These are phyloP conservation scores for Salmacisia buchloeana DNA, from an alignment of 1,284 basidiomycete genomes.

Conservation along the genomic window DNA sequence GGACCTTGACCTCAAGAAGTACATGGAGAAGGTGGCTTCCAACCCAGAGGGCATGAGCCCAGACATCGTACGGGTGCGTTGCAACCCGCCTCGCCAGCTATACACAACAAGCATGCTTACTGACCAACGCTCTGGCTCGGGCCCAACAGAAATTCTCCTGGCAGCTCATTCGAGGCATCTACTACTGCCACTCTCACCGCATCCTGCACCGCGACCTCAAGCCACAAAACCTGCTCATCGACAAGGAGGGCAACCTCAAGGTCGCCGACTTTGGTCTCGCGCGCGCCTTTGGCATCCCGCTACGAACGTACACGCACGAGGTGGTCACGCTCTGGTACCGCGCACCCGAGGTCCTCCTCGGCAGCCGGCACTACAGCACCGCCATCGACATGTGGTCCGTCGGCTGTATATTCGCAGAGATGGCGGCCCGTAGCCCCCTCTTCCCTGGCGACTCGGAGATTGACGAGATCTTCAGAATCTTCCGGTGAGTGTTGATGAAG, in stretches of 20 bases:
- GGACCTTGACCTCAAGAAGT: slow-evolving; percentile 89
- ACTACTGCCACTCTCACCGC: slow-evolving; percentile 91
- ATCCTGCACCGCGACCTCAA: slow-evolving; percentile 96
- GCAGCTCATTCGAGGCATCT: slow-evolving; percentile 77
- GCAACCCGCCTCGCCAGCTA: slow-evolving; percentile 36
- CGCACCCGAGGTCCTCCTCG: slow-evolving; percentile 91
- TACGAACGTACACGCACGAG: slow-evolving; percentile 97
- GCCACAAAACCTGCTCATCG: slow-evolving; percentile 94
- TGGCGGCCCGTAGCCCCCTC: slow-evolving; percentile 82
- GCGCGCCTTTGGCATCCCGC: slow-evolving; percentile 92
- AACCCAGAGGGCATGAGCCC: slow-evolving; percentile 59
- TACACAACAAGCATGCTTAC: background rate
- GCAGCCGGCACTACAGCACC: slow-evolving; percentile 90
- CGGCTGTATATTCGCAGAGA: slow-evolving; percentile 82
- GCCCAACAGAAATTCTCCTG: slow-evolving; percentile 75
- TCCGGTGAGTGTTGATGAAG: slow-evolving; percentile 52
- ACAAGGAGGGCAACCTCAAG: slow-evolving; percentile 57
- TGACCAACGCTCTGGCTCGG: background rate
- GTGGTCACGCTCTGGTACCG: slow-evolving; percentile 97
- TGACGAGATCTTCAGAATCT: slow-evolving; percentile 99
- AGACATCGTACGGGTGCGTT: slow-evolving; percentile 75
- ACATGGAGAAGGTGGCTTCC: slow-evolving; percentile 67
- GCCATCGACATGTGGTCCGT: slow-evolving; percentile 98
- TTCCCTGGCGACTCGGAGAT: slow-evolving; percentile 99
- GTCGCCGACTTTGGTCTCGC: slow-evolving; percentile 94